A percentile compares a stretch with the other conserved stretches of the same genome.
These are phyloP conservation scores for Furcasterigmium sp. DNA, from an alignment of 2,329 filamentous ascomycete genomes.

Conservation along the genomic window DNA sequence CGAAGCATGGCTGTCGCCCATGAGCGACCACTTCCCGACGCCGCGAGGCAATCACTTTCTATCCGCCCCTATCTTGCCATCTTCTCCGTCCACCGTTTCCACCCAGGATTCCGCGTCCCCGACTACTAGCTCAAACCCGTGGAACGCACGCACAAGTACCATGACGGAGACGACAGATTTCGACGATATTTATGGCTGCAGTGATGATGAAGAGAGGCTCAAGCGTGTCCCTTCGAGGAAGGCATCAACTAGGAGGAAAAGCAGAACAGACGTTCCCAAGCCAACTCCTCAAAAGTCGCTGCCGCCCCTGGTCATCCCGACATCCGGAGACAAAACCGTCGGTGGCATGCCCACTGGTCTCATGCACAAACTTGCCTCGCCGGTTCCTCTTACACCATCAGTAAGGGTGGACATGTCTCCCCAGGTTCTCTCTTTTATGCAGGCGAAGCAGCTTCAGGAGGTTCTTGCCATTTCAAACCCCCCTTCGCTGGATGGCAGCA, in stretches of 20 bases:
- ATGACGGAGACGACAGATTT: conserved; percentile 67
- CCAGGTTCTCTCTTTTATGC: conserved; percentile 66
- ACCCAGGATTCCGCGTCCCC: conserved; percentile 47
- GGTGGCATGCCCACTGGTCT: conserved; percentile 28
- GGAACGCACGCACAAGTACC: conserved; percentile 57
- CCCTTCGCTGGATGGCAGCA: conserved; percentile 84
- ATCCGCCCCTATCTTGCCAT: conserved; percentile 56
- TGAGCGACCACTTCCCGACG: conserved; percentile 65
- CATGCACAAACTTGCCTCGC: conserved; percentile 49
- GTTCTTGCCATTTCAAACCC: conserved; percentile 74
- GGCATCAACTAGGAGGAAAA: conserved; percentile 34
- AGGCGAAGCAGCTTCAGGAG: conserved; percentile 53
- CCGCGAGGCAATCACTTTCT: conserved; percentile 64
- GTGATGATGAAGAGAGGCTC: conserved; percentile 64
- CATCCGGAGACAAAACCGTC: conserved; percentile 22
- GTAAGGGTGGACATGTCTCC: conserved; percentile 71
- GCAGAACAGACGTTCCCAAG: conserved; percentile 28
- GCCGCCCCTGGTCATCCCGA: conserved; percentile 49
- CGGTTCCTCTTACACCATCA: conserved; percentile 59
- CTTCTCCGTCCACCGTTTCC: conserved; percentile 52
- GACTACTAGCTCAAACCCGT: conserved; percentile 50
- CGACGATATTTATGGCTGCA: conserved; percentile 83
- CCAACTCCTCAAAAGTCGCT: conserved; percentile 23
- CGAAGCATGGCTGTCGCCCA: conserved; percentile 48
- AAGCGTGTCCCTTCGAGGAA: conserved; percentile 16